Base-by-base conservation (phyloP, 2,329 filamentous ascomycete species). In the Beauveria australis region DNA sequence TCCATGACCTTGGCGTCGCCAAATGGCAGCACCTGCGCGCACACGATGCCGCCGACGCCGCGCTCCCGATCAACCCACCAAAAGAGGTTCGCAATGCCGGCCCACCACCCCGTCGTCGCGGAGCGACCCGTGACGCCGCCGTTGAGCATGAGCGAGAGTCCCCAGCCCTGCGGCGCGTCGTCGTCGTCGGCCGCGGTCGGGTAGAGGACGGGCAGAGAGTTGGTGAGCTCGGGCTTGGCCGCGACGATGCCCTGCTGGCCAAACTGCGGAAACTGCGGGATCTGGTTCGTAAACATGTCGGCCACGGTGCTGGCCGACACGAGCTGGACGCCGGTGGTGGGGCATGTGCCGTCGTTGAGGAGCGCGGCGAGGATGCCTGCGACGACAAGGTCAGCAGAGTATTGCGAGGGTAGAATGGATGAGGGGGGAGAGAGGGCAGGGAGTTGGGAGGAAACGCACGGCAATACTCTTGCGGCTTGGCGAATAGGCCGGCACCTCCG, bases 271-370 rank as follows among this genome's bases (percentile, higher is more conserved):
- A 81, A 77, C 1, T 79, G 62, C 0, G 81, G 76, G 55, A 87
- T 79, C 64, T 86, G 85, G 68, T 89, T 89, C 61, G 74, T 75
- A 69, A 85, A 89, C 82, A 89, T 87, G 37, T 80, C 71, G 14
- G 85, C 77, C 0, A 90, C 80, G 0, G 85, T 88, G 33, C 78
- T 74, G 18, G 78, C 75, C 22, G 76, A 73, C 7, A 90, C 75
- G 37, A 90, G 79, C 56, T 76, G 74, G 0, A 70, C 69, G 1
- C 80, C 79, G 0, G 84, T 89, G 0, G 66, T 75, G 0, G 87
- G 82, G 40, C 79, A 84, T 0, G 74, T 81, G 51, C 88, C 87
- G 63, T 86, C 74, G 67, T 90, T 90, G 28, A 89, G 73, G 1
- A 91, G 73, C 0, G 79, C 77, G 0, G 83, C 78, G 3, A 90